Conservation (phyloP, 1,284 basidiomycete genomes). For the Ustilago trichophora region DNA sequence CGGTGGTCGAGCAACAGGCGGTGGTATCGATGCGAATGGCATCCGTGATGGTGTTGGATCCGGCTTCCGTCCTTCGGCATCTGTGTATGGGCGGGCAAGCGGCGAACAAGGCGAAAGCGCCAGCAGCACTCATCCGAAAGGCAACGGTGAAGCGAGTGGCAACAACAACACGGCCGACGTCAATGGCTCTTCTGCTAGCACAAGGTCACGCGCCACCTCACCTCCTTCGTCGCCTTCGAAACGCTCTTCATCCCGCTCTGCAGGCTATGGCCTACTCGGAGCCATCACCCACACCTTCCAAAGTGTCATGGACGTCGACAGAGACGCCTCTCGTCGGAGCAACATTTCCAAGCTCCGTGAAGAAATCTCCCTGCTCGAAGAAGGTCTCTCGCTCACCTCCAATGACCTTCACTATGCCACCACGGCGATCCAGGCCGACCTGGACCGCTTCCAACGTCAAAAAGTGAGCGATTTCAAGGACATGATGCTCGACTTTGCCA, state of each 20-base stretch:
- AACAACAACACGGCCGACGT: neutral
- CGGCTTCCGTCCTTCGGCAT: conserved; percentile 24
- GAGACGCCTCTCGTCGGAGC: conserved; percentile 90
- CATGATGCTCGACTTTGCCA: conserved; percentile 88
- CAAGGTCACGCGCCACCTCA: conserved; percentile 24
- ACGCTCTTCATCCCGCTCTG: conserved; percentile 31
- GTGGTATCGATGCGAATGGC: conserved; percentile 41
- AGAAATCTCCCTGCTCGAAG: conserved; percentile 73
- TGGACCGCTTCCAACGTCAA: conserved; percentile 97
- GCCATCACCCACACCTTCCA: conserved; percentile 94
- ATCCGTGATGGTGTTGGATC: conserved; percentile 42
- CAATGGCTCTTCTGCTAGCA: neutral
- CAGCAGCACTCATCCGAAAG: neutral
- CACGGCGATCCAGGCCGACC: conserved; percentile 93
- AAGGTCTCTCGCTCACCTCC: conserved; percentile 55
- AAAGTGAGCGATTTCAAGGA: conserved; percentile 94
- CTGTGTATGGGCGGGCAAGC: conserved; percentile 33
- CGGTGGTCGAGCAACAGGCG: conserved; percentile 15
- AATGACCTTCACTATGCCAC: conserved; percentile 88
- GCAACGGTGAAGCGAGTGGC: conserved; percentile 6
- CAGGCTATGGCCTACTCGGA: conserved; percentile 77
- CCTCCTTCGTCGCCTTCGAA: conserved; percentile 33
- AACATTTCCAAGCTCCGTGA: conserved; percentile 93
- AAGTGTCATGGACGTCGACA: conserved; percentile 98
- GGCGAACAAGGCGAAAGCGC: conserved; percentile 14